phyloP scores from a whole-genome alignment of 306 rosid genomes.

The Quercus bicolor region DNA sequence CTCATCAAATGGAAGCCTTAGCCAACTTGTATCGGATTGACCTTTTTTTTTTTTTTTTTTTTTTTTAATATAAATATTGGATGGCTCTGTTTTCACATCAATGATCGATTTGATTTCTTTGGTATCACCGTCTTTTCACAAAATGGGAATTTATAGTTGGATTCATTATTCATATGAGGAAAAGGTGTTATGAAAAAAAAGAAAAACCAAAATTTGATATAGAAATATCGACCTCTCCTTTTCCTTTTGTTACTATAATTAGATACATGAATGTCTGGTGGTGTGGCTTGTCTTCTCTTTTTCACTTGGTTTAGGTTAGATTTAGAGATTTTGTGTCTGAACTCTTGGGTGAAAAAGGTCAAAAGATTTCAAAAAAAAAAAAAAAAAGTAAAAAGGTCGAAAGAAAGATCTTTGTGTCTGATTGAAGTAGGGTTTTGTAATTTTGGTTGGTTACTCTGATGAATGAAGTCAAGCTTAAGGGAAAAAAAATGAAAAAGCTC shows the following conservation, averaged over 20 bases:
- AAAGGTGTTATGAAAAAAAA: too few species aligned
- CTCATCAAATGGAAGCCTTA: conserved; percentile 1
- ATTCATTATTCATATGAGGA: too few species aligned
- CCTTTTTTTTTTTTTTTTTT: background rate
- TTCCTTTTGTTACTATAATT: background rate
- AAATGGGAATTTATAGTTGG: too few species aligned
- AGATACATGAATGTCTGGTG: background rate
- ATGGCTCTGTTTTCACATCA: too few species aligned
- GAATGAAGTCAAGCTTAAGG: background rate
- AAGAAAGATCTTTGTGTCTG: conserved; percentile 19
- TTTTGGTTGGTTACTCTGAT: background rate
- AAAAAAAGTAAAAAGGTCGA: conserved; percentile 6
- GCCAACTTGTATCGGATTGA: conserved; percentile 9
- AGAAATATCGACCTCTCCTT: background rate
- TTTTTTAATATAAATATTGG: too few species aligned
- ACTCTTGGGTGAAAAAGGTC: conserved; percentile 7
- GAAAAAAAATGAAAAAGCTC: background rate
- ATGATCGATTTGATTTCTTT: too few species aligned
- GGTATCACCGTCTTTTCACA: too few species aligned
- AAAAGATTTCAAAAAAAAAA: background rate
- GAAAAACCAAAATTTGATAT: too few species aligned
- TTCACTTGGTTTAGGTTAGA: background rate
- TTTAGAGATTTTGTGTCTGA: conserved; percentile 8
- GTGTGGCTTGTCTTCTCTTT: background rate
- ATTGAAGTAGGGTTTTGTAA: conserved; percentile 15